Percentiles rank a stretch among this genome's conserved stretches.
phyloP scores from a whole-genome alignment of 2,329 filamentous ascomycete genomes.

The Coniella vitis region DNA sequence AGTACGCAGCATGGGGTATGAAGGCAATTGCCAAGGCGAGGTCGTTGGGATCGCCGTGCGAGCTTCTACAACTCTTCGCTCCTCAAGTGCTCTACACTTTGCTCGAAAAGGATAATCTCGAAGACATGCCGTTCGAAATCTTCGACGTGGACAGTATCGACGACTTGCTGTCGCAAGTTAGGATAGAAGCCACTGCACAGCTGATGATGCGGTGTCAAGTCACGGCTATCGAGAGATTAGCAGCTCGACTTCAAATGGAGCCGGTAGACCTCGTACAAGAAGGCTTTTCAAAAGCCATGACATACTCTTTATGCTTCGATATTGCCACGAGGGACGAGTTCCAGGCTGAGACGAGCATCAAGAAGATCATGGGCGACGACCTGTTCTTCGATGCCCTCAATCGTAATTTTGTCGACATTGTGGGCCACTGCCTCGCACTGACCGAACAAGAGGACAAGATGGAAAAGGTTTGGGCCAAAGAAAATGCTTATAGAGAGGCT shows the following conservation, averaged over 20 bases:
- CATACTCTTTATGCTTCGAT: constrained; percentile 78
- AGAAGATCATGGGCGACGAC: constrained; percentile 61
- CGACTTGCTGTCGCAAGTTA: constrained; percentile 62
- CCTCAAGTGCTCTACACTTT: constrained; percentile 89
- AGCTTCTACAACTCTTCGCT: constrained; percentile 77
- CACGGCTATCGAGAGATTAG: constrained; percentile 53
- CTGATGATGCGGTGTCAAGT: constrained; percentile 75
- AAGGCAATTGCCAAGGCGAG: constrained; percentile 58
- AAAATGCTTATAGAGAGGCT: constrained; percentile 52
- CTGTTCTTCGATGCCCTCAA: constrained; percentile 57
- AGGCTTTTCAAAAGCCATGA: constrained; percentile 72
- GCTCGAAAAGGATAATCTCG: constrained; percentile 61
- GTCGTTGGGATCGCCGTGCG: constrained; percentile 55
- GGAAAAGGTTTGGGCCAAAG: constrained; percentile 59
- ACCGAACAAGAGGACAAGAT: constrained; percentile 72
- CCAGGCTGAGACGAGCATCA: constrained; percentile 60
- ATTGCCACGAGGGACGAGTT: constrained; percentile 41
- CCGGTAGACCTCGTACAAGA: constrained; percentile 52
- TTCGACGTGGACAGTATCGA: constrained; percentile 69
- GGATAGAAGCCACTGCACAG: constrained; percentile 72
- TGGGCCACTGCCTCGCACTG: constrained; percentile 68
- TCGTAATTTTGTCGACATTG: constrained; percentile 66
- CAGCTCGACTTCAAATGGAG: constrained; percentile 46
- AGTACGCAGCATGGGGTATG: constrained; percentile 70
- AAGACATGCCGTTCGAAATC: constrained; percentile 73